Evolutionary conservation across 305 asterid species (phyloP).

Genomic region (Rubia peregrina): DNA sequence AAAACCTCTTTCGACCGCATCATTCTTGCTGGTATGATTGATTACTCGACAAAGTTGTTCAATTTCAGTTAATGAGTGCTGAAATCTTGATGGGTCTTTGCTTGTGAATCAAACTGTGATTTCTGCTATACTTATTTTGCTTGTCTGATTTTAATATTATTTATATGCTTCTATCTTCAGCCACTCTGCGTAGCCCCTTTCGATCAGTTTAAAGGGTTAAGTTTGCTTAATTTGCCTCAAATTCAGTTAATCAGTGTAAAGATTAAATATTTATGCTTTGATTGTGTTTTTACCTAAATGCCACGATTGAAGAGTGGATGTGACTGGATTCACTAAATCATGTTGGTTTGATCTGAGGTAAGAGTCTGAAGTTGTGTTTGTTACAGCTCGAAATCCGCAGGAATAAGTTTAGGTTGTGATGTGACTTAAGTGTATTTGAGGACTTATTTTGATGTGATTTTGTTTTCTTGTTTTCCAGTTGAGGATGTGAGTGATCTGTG

Average conservation of each 20-base stretch:
- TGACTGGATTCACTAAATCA: background rate
- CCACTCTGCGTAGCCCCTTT: background rate
- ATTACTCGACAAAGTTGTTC: background rate
- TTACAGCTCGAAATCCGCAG: background rate
- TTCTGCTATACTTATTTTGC: background rate
- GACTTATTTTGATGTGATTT: conserved; percentile 12
- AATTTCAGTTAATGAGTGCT: background rate
- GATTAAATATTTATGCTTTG: background rate
- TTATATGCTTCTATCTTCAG: background rate
- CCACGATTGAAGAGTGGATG: background rate
- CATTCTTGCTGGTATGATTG: conserved; percentile 61
- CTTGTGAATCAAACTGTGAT: background rate
- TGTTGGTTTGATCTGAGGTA: background rate
- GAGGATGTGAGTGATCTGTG: conserved; percentile 98
- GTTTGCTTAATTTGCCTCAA: background rate
- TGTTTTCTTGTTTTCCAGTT: conserved; percentile 38
- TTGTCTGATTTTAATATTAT: background rate
- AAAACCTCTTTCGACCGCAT: conserved; percentile 61
- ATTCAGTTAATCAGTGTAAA: background rate
- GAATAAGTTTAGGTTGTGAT: background rate
- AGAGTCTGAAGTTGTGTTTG: background rate
- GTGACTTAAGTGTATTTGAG: background rate
- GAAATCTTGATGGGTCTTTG: background rate
- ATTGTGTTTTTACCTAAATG: background rate
- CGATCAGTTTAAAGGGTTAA: background rate